Conservation (phyloP, 148 eudicot species). For the Rhododendron mucronatum region DNA sequence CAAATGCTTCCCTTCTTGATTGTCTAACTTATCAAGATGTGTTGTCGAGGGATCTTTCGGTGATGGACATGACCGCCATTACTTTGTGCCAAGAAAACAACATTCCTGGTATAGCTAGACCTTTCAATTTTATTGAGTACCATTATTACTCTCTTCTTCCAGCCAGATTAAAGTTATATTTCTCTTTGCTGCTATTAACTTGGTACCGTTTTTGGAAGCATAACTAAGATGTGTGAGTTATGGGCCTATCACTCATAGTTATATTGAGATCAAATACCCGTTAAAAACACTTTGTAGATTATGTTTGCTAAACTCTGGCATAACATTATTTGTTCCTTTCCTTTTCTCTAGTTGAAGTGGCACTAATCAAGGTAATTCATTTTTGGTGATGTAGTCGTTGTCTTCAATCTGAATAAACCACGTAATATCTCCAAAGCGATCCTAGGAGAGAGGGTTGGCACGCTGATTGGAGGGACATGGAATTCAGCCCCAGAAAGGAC, state of each 20-base stretch:
- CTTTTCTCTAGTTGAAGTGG: background rate
- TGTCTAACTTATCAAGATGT: slow-evolving; percentile 83
- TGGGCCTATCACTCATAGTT: background rate
- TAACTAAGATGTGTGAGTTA: background rate
- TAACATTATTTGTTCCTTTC: background rate
- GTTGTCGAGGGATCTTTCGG: slow-evolving; percentile 77
- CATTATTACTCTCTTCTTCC: background rate
- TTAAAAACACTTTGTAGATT: background rate
- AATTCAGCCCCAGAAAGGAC: background rate
- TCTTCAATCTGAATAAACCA: background rate
- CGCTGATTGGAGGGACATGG: background rate
- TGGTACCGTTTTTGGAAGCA: background rate
- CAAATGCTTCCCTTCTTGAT: slow-evolving; percentile 74
- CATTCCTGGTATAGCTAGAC: slow-evolving; percentile 60
- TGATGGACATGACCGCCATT: slow-evolving; percentile 96
- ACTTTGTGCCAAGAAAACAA: slow-evolving; percentile 96
- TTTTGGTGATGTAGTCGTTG: background rate
- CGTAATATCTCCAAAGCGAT: background rate
- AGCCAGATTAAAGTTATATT: background rate
- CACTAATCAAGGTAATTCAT: background rate
- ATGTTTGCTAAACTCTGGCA: background rate
- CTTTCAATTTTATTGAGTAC: background rate
- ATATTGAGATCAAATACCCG: background rate
- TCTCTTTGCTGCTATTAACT: background rate
- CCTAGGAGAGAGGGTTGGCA: background rate